Base-by-base conservation (phyloP, 2,329 filamentous ascomycete species). In the Aspergillus tamarii region DNA sequence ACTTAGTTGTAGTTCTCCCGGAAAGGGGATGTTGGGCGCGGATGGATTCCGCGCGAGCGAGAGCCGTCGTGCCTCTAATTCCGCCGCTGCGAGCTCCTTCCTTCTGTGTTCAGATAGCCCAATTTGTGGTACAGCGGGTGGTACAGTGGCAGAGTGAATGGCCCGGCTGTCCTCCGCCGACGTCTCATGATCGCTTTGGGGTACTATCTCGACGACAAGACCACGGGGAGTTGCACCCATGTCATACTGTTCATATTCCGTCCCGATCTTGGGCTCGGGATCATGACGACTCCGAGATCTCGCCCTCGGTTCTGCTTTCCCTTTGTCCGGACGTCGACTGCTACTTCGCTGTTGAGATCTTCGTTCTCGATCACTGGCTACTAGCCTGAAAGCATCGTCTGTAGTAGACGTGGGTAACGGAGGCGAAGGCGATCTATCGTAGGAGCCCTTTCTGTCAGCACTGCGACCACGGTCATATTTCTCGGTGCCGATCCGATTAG, bases 41-140 rank as follows among this genome's bases (percentile, higher is more conserved):
- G 91, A 91, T 4, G 93, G 91, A 57, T 93, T 87, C 61, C 92
- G 87, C 23, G 91, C 92, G 30, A 96, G 83, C 16, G 94, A 97
- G 73, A 91, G 88, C 63, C 94, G 89, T 32, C 94, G 88, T 72
- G 95, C 92, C 77, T 97, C 94, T 0, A 98, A 86, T 77, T 97
- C 94, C 55, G 91, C 89, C 9, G 93, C 93, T 11, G 91, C 91
- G 56, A 88, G 83, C 68, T 93, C 91, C 78, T 90, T 92, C 78
- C 89, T 91, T 55, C 87, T 86, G 54, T 87, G 82, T 64, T 91
- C 88, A 39, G 87, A 84, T 83, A 88, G 70, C 85, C 67, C 72
- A 32, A 70, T 63, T 3, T 72, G 65, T 19, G 69, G 70, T 14
- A 70, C 62, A 6, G 66, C 71, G 32, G 69, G 66, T 16, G 69